Evolutionary conservation across 192 early-diverging fungal species (phyloP), one percentile per base, ranked within the genome.

Genomic region (Coemansia sp.): DNA sequence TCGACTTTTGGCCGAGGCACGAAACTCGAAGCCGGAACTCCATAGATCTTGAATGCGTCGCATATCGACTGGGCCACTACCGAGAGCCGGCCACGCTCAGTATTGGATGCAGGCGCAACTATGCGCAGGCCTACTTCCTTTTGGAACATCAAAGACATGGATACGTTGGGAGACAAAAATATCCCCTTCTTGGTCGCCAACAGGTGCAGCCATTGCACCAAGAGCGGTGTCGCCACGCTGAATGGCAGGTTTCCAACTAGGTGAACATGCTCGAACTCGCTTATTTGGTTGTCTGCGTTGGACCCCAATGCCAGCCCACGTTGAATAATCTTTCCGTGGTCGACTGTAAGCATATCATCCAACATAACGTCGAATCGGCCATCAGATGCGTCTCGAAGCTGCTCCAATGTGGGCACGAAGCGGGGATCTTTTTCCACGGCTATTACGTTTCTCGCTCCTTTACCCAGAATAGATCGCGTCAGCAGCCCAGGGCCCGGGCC

Each of bases 141-240:
- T 65, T 91, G 89, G 65, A 91, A 91, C 89, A 91, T 91, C 17
- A 91, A 66, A 17, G 88, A 84, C 88, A 91, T 89, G 18, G 79
- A 78, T 8, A 77, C 71, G 13, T 72, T 36, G 10, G 56, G 39
- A 17, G 58, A 39, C 6, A 69, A 63, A 45, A 91, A 91, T 18
- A 91, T 70, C 0, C 89, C 89, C 35, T 83, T 51, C 23, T 41
- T 53, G 7, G 54, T 37, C 1, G 80, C 65, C 51, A 85, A 63
- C 75, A 77, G 61, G 40, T 85, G 80, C 33, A 91, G 70, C 84
- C 85, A 89, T 69, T 89, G 86, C 23, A 86, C 53, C 27, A 91
- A 61, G 21, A 91, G 45, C 19, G 83, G 85, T 0, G 86, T 84
- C 6, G 88, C 86, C 11, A 91, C 70, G 51, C 83, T 85, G 57